Evolutionary conservation across 352 stramenopile species (phyloP).

Genomic region (Globisporangium acanthophoron): DNA sequence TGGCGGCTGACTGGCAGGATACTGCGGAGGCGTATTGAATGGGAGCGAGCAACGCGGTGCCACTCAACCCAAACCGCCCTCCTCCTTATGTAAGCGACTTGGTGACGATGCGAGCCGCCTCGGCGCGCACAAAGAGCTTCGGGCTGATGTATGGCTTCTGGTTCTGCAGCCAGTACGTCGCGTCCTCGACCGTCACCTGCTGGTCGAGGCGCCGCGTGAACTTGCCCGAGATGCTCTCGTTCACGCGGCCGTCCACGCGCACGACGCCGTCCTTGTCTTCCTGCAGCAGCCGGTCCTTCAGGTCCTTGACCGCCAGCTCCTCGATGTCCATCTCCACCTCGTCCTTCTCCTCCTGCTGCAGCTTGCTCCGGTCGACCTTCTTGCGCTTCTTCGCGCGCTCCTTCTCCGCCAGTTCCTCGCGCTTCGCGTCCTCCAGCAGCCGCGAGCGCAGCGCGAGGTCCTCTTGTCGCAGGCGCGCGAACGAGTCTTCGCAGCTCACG

Average conservation of each 20-base stretch:
- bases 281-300: slow-evolving; percentile 74
- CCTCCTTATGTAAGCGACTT: slow-evolving; percentile 56
- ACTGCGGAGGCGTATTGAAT: too few relatives aligned
- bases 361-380: slow-evolving; percentile 77
- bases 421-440: slow-evolving; percentile 74
- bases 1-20: not conserved
- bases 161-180: slow-evolving; percentile 73
- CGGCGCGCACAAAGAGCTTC: slow-evolving; percentile 81
- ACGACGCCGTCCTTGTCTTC: slow-evolving; percentile 71
- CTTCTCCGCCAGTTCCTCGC: slow-evolving; percentile 67
- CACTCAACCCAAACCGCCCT: too few relatives aligned
- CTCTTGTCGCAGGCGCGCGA: slow-evolving; percentile 53
- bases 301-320: slow-evolving; percentile 73
- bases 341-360: slow-evolving; percentile 74
- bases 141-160: slow-evolving; percentile 80
- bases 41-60: too few relatives aligned
- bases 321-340: slow-evolving; percentile 86
- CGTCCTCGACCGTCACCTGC: slow-evolving; percentile 81
- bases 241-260: slow-evolving; percentile 73
- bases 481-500: slow-evolving; percentile 82
- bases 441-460: slow-evolving; percentile 51
- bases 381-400: slow-evolving; percentile 84
- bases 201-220: slow-evolving; percentile 48
- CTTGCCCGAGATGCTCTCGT: slow-evolving; percentile 67
- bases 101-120: slow-evolving; percentile 75